Base-by-base conservation (phyloP, 371 early-diverging fungal genomes). In the Syncephalastrum racemosum region DNA sequence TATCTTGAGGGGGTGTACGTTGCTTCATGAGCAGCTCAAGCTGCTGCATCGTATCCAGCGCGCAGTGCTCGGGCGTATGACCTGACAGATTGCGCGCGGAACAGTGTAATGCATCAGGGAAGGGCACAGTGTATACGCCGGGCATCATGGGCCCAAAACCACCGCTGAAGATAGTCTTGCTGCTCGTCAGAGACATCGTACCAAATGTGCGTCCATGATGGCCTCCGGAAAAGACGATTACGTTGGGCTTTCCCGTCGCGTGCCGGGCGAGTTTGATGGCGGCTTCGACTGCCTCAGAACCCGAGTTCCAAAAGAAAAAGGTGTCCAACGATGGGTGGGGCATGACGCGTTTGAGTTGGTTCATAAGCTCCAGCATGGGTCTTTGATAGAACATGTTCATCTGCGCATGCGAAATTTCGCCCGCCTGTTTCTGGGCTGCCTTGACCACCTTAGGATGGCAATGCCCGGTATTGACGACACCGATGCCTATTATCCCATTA, bases 281-380 rank as follows among this genome's bases (percentile, higher is more conserved):
- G 8, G 72, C 71, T 45, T 81, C 82, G 16, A 81, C 82, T 12
- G 80, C 82, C 48, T 82, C 82, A 4, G 82, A 70, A 36, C 82
- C 82, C 36, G 79, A 80, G 47, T 82, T 82, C 68, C 69, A 67
- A 45, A 79, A 79, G 56, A 79, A 78, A 48, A 82, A 78, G 8
- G 75, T 77, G 25, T 82, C 81, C 16, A 77, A 59, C n/a, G 58
- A 54, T 8, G 66, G 51, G 14, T 61, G 64, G 5, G 80, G 77
- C 77, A 76, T 73, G 27, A 62, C 58, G 42, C 68, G 62, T 31
- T 62, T 22, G 13, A 82, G 55, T 4, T 56, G 56, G n/a, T 67
- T 56, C 19, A 79, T 76, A 15, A 82, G 69, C 8, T 75, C 72
- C 22, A 77, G 51, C 77, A 80, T 74, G 6, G 81, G 81, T 42